Evolutionary conservation across 1,139 yeast genomes (phyloP), one percentile per base, ranked within the genome.

Genomic region (Groenewaldozyma auringiensis): DNA sequence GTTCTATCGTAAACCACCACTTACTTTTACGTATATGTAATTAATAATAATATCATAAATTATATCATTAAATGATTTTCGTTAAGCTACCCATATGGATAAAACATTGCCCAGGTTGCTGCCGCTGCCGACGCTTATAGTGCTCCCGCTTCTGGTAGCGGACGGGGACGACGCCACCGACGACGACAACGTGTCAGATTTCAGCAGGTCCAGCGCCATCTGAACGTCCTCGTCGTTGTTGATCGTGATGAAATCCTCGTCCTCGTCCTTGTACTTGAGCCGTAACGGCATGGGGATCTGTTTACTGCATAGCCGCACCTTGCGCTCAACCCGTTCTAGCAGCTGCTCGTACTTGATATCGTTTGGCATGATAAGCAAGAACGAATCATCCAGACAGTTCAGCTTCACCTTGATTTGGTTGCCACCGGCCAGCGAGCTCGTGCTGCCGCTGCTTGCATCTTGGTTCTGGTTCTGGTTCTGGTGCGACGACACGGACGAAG

Each of bases 241-340:
- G 68, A 92, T 79, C 44, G 85, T 81, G 42, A 92, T 95, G 63
- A 79, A 83, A 63, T 92, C 98, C 17, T 94, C 96, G 62, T 92
- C 98, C 64, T 92, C 98, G 65, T 92, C 98, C 62, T 81, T 81
- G 60, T 88, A 92, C 63, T 83, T 83, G 51, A 92, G 72, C 58
- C 81, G 76, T 37, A 74, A 61, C 34, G 68, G 72, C 41, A 65
- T 61, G 9, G 64, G 61, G 4, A 59, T 54, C 43, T 56, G 61
- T 62, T 67, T 57, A 29, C 71, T 70, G 45, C 74, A 67, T 37
- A 69, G 61, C 25, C 72, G 66, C 50, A 75, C 64, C 54, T 74
- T 74, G 44, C 69, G 66, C 50, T 70, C 69, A 11, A 75, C 69
- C 11, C 70, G 60, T 18, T 59, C 61, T 33, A 60, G 65, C 45